Evolutionary conservation across 306 rosid genomes (phyloP), one percentile per base, ranked within the genome.

Genomic region (Cucurbita ficifolia): DNA sequence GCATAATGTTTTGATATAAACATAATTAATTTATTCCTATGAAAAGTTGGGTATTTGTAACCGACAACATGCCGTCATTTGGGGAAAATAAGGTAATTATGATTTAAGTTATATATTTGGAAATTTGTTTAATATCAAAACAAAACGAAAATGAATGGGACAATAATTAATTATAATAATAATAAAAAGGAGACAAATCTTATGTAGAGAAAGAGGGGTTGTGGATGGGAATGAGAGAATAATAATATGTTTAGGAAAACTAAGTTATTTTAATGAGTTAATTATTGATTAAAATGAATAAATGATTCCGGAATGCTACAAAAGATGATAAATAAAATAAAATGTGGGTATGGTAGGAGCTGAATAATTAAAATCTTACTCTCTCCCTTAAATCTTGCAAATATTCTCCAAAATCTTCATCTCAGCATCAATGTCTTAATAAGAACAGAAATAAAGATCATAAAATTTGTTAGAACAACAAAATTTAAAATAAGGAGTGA

Each of bases 401-500:
- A 85, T 83, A 83, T 88, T 86, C 91, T 24, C 68, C 52, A 52
- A 68, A 50, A 82, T 82, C 88, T 78, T 80, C 70, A 55, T 52
- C 43, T 42, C 67, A 57, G 33, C 81, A 75, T 50, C 80, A 80
- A 82, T 82, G 83, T 83, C 83, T 54, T 1, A 53, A 38, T 71
- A 75, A 48, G 77, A 85, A 84, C 82, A 79, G 79, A 75, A 17
- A 52, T 33, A 59, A 62, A 62, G 45, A 67, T 64, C 69, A 64
- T 42, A 40, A 64, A 64, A 40, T 64, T 64, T 64, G 71, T 64
- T 64, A 64, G 22, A 43, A 29, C 33, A 29, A 29, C 33, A 29
- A 29, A 29, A 29, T 29, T 29, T 29, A 29, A 29, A 29, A 29
- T 29, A 29, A 29, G 33, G 33, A 29, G 33, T 29, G 33, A 19